Base-by-base conservation (phyloP, 1,284 basidiomycete species). In the Cutaneotrichosporon cyanovorans region DNA sequence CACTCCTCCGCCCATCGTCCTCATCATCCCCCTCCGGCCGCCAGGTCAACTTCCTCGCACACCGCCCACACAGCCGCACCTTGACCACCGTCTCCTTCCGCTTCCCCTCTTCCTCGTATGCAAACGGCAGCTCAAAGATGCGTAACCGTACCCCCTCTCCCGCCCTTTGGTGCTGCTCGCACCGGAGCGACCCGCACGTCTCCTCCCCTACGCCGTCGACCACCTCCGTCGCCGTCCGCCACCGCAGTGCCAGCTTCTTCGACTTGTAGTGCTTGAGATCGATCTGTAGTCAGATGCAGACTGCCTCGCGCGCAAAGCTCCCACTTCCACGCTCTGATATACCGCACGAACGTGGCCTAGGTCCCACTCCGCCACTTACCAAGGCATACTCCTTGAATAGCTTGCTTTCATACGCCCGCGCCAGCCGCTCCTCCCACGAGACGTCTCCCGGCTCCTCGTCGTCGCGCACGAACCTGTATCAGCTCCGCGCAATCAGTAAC, bases 241-340 rank as follows among this genome's bases (percentile, higher is more conserved):
- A 96, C 5, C 91, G 81, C 5, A 95, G 74, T 0, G 89, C 82
- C 63, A 95, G 83, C 81, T 84, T 83, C n/a, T 87, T 86, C 0
- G 84, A 83, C 72, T 90, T 92, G 76, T 85, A 93, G 65, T 93
- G 90, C 71, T 93, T 93, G 53, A 95, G 73, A 71, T 95, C 87
- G 63, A 90, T 88, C 67, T 68, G 45, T 23, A 0, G 32, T 43
- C 25, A 33, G 40, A 14, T 11, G 4, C 2, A 7, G 4, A 32
- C 3, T 11, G 5, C 23, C 31, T 37, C 35, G 33, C 21, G n/a
- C n/a, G n/a, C n/a, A n/a, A n/a, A n/a, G n/a, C n/a, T n/a, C n/a
- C n/a, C n/a, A n/a, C n/a, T n/a, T n/a, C n/a, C n/a, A n/a, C n/a
- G n/a, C n/a, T n/a, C n/a, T n/a, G n/a, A n/a, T n/a, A n/a, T n/a